phyloP scores from a whole-genome alignment of 768 basidiomycete genomes.

The Mycena leptocephala region DNA sequence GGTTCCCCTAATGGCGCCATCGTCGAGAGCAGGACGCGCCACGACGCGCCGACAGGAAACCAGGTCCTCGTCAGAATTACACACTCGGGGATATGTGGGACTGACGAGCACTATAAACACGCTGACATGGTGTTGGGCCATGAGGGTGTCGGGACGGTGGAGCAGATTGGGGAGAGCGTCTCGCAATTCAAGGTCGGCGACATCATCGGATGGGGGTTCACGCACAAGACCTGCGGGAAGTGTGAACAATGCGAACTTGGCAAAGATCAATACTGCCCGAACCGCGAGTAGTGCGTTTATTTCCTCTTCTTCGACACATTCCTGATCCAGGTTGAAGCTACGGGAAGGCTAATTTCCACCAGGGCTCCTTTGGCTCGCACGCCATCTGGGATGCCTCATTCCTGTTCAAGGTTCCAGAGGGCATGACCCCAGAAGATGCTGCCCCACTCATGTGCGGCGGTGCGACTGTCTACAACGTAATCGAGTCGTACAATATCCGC shows the following conservation, averaged over 20 bases:
- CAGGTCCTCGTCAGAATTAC: slow-evolving; percentile 34
- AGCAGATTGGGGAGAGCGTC: slow-evolving; percentile 45
- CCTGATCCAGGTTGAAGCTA: too few species aligned
- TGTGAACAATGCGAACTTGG: slow-evolving; percentile 51
- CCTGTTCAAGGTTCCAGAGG: slow-evolving; percentile 52
- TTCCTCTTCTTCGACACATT: too few species aligned
- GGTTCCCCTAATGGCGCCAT: slow-evolving; percentile 18
- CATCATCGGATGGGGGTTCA: slow-evolving; percentile 46
- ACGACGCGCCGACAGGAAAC: slow-evolving; percentile 12
- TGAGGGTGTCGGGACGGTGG: slow-evolving; percentile 55
- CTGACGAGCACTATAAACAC: slow-evolving; percentile 53
- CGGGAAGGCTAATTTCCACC: neutral
- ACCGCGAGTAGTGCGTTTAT: neutral
- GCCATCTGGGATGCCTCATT: slow-evolving; percentile 53
- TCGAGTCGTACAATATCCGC: slow-evolving; percentile 10
- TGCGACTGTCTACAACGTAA: slow-evolving; percentile 8
- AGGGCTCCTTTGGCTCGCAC: slow-evolving; percentile 54
- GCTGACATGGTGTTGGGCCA: slow-evolving; percentile 55
- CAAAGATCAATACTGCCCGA: slow-evolving; percentile 1
- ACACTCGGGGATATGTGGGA: slow-evolving; percentile 53
- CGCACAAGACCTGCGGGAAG: slow-evolving; percentile 44
- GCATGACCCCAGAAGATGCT: slow-evolving; percentile 46
- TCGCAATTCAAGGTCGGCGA: slow-evolving; percentile 45
- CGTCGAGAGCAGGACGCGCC: slow-evolving; percentile 9
- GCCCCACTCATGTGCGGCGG: slow-evolving; percentile 48